Base-by-base conservation (phyloP, 2,329 filamentous ascomycete genomes). In the Laburnicola sp. region DNA sequence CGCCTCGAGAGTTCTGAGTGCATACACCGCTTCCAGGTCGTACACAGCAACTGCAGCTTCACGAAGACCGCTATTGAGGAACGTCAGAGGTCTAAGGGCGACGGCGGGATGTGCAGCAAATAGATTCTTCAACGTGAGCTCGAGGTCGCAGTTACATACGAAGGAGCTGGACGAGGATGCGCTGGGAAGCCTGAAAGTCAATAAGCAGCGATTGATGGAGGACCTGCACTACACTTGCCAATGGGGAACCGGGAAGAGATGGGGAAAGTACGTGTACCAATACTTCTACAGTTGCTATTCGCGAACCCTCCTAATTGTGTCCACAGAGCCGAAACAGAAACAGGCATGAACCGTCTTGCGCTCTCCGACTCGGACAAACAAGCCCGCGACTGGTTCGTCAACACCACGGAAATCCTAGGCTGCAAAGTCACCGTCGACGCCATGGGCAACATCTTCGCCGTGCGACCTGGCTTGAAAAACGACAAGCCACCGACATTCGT, bases 381-480 rank as follows among this genome's bases (percentile, higher is more conserved):
- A 61, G 88, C 82, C 9, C 82, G 89, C 34, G 83, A 89, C 68
- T 94, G 89, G 89, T 91, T 94, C 57, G 79, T 85, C 0, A 69
- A 84, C 16, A 85, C 83, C 0, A 84, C 83, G 1, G 73, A 82
- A 60, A 75, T 74, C 0, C 74, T 91, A 0, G 87, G 86, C 7
- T 93, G 89, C 68, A 77, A 79, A 2, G 78, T 88, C 6, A 86
- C 80, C 0, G 72, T 90, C 1, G 89, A 94, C 66, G 77, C 82
- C 25, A 91, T 93, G 83, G 89, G 89, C 21, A 94, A 93, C 59
- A 88, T 87, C 54, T 94, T 93, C 66, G 87, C 88, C 0, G 78
- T 89, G 3, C 80, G 86, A 2, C 81, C 84, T 2, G 88, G 89
- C 1, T 74, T 80, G 45, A 75, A 78, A 16, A 77, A 82, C 25